phyloP scores from a whole-genome alignment of 257 asterid species.

The Petunia secreta region DNA sequence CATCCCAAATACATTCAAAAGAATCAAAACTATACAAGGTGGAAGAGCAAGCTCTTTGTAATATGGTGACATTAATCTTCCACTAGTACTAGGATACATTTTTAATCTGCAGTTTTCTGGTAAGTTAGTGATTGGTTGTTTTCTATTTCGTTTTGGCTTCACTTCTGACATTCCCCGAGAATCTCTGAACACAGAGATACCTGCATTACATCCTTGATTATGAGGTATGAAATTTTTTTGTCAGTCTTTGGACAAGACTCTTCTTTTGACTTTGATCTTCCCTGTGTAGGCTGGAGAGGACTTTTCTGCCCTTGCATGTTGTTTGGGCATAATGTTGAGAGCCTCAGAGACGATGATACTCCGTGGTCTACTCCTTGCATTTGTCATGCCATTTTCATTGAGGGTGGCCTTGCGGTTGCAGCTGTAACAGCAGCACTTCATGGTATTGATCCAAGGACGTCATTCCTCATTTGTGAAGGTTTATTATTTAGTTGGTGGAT shows the following conservation, averaged over 20 bases:
- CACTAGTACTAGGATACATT: neutral
- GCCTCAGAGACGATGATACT: conserved; percentile 82
- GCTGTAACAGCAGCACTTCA: conserved; percentile 72
- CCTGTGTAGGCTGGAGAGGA: conserved; percentile 72
- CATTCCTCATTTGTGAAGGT: conserved; percentile 87
- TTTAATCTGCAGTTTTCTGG: conserved; percentile 19
- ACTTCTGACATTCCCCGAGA: neutral
- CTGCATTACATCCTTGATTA: neutral
- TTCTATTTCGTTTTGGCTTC: neutral
- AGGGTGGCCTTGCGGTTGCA: conserved; percentile 87
- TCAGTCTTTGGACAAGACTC: neutral
- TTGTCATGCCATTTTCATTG: conserved; percentile 88
- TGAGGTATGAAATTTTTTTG: neutral
- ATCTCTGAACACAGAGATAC: neutral
- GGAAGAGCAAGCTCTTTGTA: neutral
- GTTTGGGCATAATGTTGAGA: conserved; percentile 87
- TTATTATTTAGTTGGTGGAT: conserved; percentile 98
- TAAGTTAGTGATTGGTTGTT: neutral
- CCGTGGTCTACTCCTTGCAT: conserved; percentile 93
- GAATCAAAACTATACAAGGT: conserved; percentile 11
- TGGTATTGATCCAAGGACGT: conserved; percentile 87
- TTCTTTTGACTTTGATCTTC: neutral
- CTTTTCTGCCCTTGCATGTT: conserved; percentile 96
- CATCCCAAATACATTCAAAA: conserved; percentile 10
- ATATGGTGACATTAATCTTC: neutral